A percentile compares a stretch with the other conserved stretches of the same genome.
phyloP scores from a whole-genome alignment of 768 basidiomycete genomes.

The Cyclocybe cylindracea region DNA sequence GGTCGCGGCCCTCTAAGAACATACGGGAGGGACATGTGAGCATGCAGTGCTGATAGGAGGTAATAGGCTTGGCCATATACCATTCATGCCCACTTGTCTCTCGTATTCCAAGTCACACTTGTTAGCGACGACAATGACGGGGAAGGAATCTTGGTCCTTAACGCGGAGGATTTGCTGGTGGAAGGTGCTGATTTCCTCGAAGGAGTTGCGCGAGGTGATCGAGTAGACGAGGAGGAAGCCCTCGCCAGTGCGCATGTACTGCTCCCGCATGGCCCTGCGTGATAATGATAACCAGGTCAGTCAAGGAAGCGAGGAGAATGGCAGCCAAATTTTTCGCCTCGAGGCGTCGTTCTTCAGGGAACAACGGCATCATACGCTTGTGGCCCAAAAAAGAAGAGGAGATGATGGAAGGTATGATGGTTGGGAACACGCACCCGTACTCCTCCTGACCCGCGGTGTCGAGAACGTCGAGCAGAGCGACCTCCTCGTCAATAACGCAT shows the following conservation, averaged over 20 bases:
- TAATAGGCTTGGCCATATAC: conserved; percentile 40
- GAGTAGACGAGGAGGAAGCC: conserved; percentile 98
- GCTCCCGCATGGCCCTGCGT: conserved; percentile 94
- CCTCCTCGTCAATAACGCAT: conserved; percentile 97
- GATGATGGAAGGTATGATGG: conserved; percentile 9
- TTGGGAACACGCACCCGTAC: conserved; percentile 71
- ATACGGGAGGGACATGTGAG: neutral
- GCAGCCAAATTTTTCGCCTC: conserved; percentile 13
- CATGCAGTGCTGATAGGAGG: neutral
- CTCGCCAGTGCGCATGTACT: conserved; percentile 98
- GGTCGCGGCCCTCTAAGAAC: conserved; percentile 87
- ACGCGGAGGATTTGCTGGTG: conserved; percentile 95
- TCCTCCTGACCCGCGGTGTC: conserved; percentile 99
- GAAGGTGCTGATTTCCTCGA: conserved; percentile 96
- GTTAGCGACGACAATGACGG: conserved; percentile 96
- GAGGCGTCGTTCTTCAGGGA: conserved; percentile 12
- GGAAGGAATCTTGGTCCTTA: conserved; percentile 95
- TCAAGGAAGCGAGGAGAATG: neutral
- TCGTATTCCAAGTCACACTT: conserved; percentile 97
- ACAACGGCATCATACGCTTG: conserved; percentile 7
- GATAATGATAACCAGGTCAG: neutral
- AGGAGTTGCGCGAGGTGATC: conserved; percentile 96
- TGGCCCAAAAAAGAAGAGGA: conserved; percentile 11
- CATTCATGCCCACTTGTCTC: conserved; percentile 93
- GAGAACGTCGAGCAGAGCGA: conserved; percentile 94